phyloP scores from a whole-genome alignment of 208 protist genomes.

The Leishmania turanica region DNA sequence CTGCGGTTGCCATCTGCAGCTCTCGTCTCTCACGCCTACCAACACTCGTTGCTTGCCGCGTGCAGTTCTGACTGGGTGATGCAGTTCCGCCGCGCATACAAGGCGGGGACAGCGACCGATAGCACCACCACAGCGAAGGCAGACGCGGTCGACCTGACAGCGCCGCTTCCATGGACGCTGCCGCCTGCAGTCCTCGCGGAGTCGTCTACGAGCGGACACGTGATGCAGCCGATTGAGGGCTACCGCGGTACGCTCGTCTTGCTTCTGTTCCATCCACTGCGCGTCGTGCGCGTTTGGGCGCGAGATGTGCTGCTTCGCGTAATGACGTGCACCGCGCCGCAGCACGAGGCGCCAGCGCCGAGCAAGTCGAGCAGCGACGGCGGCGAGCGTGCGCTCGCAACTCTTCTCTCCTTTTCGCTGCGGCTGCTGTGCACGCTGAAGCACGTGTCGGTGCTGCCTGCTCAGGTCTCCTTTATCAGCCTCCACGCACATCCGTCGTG shows the following conservation, averaged over 20 bases:
- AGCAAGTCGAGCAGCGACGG: neutral
- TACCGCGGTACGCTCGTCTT: slow-evolving; percentile 40
- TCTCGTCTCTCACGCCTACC: slow-evolving; percentile 21
- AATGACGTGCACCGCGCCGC: neutral
- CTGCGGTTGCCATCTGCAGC: slow-evolving; percentile 18
- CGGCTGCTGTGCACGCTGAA: slow-evolving; percentile 59
- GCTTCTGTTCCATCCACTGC: slow-evolving; percentile 49
- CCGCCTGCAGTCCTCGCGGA: neutral
- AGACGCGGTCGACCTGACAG: neutral
- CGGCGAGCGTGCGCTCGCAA: neutral
- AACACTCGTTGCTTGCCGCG: slow-evolving; percentile 8
- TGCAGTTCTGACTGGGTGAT: neutral
- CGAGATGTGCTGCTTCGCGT: slow-evolving; percentile 20
- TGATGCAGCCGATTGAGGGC: neutral
- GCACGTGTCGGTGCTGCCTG: slow-evolving; percentile 32
- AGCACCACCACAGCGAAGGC: neutral
- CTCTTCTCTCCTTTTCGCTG: slow-evolving; percentile 32
- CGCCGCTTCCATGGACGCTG: slow-evolving; percentile 5
- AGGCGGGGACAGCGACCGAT: neutral
- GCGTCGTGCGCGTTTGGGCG: slow-evolving; percentile 39
- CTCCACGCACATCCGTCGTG: neutral
- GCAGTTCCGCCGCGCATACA: neutral
- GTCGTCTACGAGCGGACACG: neutral
- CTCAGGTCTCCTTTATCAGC: slow-evolving; percentile 9
- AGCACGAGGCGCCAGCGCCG: neutral